These are phyloP conservation scores for Fusarium illudens DNA, from an alignment of 2,329 filamentous ascomycete genomes.

Conservation along the genomic window DNA sequence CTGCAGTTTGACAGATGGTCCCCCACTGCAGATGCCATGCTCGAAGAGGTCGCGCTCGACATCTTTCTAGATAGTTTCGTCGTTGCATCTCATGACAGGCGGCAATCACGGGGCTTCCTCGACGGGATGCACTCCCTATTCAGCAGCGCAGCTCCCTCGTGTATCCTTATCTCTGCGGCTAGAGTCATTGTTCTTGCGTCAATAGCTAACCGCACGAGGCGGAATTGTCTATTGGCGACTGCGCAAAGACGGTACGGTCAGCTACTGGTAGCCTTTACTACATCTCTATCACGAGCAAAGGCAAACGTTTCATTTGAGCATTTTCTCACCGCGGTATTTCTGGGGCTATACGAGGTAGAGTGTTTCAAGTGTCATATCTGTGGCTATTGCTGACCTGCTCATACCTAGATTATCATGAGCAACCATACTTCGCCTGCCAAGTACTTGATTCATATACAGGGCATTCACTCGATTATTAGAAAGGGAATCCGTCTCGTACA, in stretches of 20 bases:
- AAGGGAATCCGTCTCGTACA: neutral
- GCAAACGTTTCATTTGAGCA: neutral
- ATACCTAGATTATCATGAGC: neutral
- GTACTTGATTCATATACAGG: neutral
- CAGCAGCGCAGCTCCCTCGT: neutral
- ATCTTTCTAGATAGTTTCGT: neutral
- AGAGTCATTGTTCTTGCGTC: neutral
- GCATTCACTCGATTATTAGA: neutral
- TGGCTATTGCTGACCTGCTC: neutral
- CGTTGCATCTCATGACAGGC: neutral
- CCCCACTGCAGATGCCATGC: neutral
- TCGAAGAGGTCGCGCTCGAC: neutral
- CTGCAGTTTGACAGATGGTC: neutral
- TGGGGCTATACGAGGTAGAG: neutral
- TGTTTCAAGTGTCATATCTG: neutral
- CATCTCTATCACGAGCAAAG: neutral
- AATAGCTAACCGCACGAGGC: neutral
- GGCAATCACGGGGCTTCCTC: neutral
- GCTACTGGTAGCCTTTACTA: neutral
- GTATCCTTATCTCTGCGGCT: neutral
- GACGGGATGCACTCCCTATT: neutral
- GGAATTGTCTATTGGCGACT: neutral
- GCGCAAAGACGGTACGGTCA: neutral
- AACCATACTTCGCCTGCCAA: neutral
- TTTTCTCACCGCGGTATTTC: neutral